These are phyloP conservation scores for Arctium lappa DNA, from an alignment of 129 eudicot species.

Conservation along the genomic window DNA sequence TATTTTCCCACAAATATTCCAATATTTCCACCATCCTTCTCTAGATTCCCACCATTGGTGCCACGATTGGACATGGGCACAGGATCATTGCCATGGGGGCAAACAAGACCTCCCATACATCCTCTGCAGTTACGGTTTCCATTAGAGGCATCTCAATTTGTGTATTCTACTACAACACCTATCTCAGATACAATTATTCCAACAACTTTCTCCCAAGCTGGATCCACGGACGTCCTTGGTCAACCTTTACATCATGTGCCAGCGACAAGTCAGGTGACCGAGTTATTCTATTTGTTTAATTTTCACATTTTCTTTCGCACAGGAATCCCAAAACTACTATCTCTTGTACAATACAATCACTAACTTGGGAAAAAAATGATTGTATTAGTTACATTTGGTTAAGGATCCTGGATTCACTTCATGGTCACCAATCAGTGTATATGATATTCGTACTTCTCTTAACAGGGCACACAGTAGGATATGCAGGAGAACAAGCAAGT, in stretches of 20 bases:
- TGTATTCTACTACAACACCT: constrained; percentile 3
- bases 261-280: constrained; percentile 17
- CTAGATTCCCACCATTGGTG: constrained; percentile 12
- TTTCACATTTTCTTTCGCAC: not conserved
- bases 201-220: constrained; percentile 12
- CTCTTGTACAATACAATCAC: not conserved
- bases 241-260: constrained; percentile 9
- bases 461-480: not conserved
- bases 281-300: not conserved
- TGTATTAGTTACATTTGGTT: not conserved
- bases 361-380: not conserved
- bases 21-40: not conserved
- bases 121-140: constrained; percentile 14
- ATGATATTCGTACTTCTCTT: not conserved
- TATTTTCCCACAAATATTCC: constrained; percentile 12
- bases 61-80: not conserved
- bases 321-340: not conserved
- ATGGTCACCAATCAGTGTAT: not conserved
- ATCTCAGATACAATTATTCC: not conserved
- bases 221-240: not conserved
- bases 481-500: not conserved
- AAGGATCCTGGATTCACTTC: not conserved
- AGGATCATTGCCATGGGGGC: not conserved
- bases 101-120: constrained; percentile 8
- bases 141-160: not conserved